Conservation (phyloP, 2,329 filamentous ascomycete species). For the Albophoma yamanashiensis region DNA sequence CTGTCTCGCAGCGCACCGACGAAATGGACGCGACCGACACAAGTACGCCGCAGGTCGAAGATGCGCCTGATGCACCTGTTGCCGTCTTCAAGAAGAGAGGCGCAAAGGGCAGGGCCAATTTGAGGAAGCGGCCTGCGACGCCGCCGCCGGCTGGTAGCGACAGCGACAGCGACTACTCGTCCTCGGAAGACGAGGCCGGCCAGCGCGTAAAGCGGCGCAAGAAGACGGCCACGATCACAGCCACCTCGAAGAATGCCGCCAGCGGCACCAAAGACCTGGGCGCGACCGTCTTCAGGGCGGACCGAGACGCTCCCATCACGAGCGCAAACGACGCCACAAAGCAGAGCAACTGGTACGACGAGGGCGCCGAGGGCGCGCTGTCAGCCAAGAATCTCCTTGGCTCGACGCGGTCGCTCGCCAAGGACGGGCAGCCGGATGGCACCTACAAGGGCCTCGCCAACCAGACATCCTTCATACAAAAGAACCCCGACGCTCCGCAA, state of each 20-base stretch:
- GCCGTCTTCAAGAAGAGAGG: constrained; percentile 80
- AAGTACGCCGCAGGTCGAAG: neutral
- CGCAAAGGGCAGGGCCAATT: constrained; percentile 62
- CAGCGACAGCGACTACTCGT: constrained; percentile 55
- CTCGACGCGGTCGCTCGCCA: constrained; percentile 33
- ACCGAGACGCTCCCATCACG: constrained; percentile 52
- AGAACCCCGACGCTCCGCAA: constrained; percentile 63
- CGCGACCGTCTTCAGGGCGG: constrained; percentile 46
- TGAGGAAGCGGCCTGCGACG: constrained; percentile 72
- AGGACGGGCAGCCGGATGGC: constrained; percentile 40
- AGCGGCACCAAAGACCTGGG: constrained; percentile 26
- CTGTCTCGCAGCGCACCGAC: neutral
- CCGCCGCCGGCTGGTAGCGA: constrained; percentile 58
- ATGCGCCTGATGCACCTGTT: constrained; percentile 37
- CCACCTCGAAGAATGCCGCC: constrained; percentile 42
- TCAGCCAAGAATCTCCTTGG: constrained; percentile 47
- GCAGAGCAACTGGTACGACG: constrained; percentile 80
- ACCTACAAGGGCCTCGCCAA: constrained; percentile 69
- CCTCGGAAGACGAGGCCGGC: constrained; percentile 68
- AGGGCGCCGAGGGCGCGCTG: constrained; percentile 40
- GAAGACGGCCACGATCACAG: constrained; percentile 55
- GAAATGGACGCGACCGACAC: constrained; percentile 3
- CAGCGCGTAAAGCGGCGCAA: constrained; percentile 69
- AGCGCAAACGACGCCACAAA: constrained; percentile 82
- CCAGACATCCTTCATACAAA: constrained; percentile 65